These are phyloP conservation scores for Fusarium dlaminii DNA, from an alignment of 2,329 filamentous ascomycete genomes.

Conservation along the genomic window DNA sequence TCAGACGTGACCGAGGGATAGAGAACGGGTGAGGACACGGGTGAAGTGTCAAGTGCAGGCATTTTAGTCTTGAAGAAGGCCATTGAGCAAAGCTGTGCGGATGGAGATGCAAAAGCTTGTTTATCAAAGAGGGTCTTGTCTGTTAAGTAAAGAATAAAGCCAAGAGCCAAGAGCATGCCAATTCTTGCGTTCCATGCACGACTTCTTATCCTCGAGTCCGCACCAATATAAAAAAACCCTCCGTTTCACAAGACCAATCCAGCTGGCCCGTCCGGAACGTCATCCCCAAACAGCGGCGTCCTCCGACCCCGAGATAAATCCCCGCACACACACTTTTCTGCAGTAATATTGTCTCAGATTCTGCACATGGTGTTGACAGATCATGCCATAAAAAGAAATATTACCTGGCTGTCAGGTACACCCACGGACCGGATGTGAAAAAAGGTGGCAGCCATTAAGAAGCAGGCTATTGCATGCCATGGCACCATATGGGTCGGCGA, in stretches of 20 bases:
- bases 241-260: background rate
- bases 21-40: background rate
- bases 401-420: constrained; percentile 16
- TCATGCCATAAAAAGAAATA: constrained; percentile 32
- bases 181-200: constrained; percentile 1
- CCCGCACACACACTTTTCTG: constrained; percentile 11
- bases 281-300: constrained; percentile 12
- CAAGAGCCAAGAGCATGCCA: constrained; percentile 10
- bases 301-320: constrained; percentile 29
- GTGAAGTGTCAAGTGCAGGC: constrained; percentile 9
- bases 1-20: constrained; percentile 24
- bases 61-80: background rate
- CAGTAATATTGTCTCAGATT: constrained; percentile 29
- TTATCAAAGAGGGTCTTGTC: background rate
- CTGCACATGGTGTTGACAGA: constrained; percentile 16
- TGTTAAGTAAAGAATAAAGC: background rate
- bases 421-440: constrained; percentile 21
- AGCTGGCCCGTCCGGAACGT: constrained; percentile 23
- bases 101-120: background rate
- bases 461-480: constrained; percentile 24
- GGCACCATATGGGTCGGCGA: constrained; percentile 25
- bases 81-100: rapidly evolving
- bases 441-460: constrained; percentile 11
- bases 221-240: background rate
- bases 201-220: constrained; percentile 21